Base-by-base conservation (phyloP, 768 basidiomycete genomes). In the Rhizopogon vulgaris region DNA sequence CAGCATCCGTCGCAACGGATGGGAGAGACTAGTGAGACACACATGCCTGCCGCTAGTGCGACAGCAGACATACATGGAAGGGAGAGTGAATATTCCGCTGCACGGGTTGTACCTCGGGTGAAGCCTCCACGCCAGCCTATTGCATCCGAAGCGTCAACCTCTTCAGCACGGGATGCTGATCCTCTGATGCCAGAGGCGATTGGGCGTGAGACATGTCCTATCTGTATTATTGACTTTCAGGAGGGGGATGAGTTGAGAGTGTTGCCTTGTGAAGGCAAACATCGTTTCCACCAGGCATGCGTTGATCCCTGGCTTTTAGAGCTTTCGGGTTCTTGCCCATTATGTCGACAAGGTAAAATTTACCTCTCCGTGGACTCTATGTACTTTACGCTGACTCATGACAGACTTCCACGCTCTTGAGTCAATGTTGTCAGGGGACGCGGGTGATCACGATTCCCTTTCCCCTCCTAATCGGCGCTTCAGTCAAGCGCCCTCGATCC, bases 221-320 rank as follows among this genome's bases (percentile, higher is more conserved):
- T 97, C 55, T 97, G 94, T 67, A 86, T 97, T 53, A 77, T 90
- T 41, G 93, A 95, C 59, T 97, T 97, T 60, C 89, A 94, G 65
- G 87, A 90, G 55, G 94, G 93, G 1, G 94, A 97, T 60, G 90
- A 95, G 65, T 69, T 96, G 12, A 84, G 94, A 22, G 78, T 95
- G 38, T 70, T 97, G 43, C 94, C 94, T 1, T 97, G 94, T 68
- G 90, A 94, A 63, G 88, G 87, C 41, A 84, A 89, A 57, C 94
- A 97, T 64, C 77, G 80, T 53, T 98, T 95, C 73, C 94, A 98
- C 62, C 84, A 87, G 61, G 71, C 73, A 37, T 96, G 94, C 63
- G 93, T 95, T 51, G 94, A 95, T 68, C 90, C 87, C 32, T 95
- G 94, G 94, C 71, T 98, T 38, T 74, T 98, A 41, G 84, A 94